Percentiles rank a stretch among this genome's conserved stretches.
Evolutionary conservation across 148 eudicot species (phyloP).

Genomic region (Camellia sinensis): DNA sequence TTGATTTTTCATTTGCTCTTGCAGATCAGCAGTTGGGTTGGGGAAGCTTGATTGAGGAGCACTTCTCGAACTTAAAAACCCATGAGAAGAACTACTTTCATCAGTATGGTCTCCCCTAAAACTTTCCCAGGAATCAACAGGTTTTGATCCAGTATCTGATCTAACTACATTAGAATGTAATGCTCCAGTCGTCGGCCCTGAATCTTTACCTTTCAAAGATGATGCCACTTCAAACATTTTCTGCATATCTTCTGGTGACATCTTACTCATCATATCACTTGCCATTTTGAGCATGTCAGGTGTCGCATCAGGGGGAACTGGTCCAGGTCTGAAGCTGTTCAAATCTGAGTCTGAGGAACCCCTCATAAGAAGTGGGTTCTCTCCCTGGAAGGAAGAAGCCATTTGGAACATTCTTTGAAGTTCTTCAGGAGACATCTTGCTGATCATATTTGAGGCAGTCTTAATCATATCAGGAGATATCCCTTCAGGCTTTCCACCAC

Average conservation of each 20-base stretch:
- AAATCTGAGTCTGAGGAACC: constrained; percentile 32
- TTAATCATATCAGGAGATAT: constrained; percentile 81
- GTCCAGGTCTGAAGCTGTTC: constrained; percentile 45
- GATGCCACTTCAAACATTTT: constrained; percentile 87
- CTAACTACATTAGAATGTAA: constrained; percentile 36
- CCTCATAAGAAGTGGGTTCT: constrained; percentile 36
- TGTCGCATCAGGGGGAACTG: constrained; percentile 56
- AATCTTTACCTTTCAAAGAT: constrained; percentile 56
- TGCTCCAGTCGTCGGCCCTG: constrained; percentile 38
- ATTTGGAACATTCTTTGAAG: constrained; percentile 84
- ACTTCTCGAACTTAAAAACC: constrained; percentile 42
- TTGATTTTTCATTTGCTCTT: constrained; percentile 91
- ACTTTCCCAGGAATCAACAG: constrained; percentile 32
- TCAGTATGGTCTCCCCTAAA: constrained; percentile 33
- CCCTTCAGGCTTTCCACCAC: constrained; percentile 57
- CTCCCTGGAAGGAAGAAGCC: constrained; percentile 87
- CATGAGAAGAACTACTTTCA: constrained; percentile 47
- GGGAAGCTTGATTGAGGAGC: constrained; percentile 51
- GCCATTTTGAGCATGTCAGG: constrained; percentile 95
- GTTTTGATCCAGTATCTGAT: constrained; percentile 32
- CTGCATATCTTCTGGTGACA: constrained; percentile 78
- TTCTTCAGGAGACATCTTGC: constrained; percentile 90
- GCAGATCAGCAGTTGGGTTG: constrained; percentile 63
- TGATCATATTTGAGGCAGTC: constrained; percentile 76
- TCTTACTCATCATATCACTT: constrained; percentile 89